Base-by-base conservation (phyloP, 495 filamentous ascomycete species). In the Lentithecium fluviatile region DNA sequence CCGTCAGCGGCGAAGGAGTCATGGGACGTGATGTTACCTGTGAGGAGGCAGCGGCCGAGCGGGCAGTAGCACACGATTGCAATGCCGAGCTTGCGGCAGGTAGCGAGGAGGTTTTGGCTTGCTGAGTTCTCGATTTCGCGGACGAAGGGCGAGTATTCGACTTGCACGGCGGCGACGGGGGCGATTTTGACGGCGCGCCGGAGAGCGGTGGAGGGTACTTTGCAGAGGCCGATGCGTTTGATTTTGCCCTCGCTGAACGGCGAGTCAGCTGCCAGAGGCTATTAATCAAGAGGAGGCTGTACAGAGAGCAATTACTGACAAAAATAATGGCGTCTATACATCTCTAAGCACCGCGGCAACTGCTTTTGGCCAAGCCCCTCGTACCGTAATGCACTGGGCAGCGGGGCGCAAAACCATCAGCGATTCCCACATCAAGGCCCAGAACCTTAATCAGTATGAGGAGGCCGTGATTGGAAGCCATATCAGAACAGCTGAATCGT, bases 21-120 rank as follows among this genome's bases (percentile, higher is more conserved):
- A 46, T 64, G 4, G 70, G 73, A 32, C 68, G 67, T 69, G 69
- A 80, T 75, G 4, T 74, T 52, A 3, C 80, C 81, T 0, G 78
- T 80, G 43, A 88, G 64, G 12, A 88, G 67, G 12, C 85, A 85
- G 4, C 77, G 80, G 0, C 84, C 84, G 2, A 88, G 74, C 0
- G 87, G 86, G n/a, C 74, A 79, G 70, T 83, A 86, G 0, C 81
- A 83, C 0, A 88, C 77, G 12, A 84, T 70, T 0, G 85, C 74
- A 20, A 86, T 70, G 10, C 83, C 86, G 15, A 90, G 78, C 55
- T 87, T 83, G 11, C 83, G 79, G 62, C 77, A 79, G 0, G 85
- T 80, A 8, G 76, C 68, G 6, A 88, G 64, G 6, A 87, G 66
- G 15, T 74, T 64, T 1, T 75, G 73, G 10, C 74, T 61, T 10